Evolutionary conservation across 2,329 filamentous ascomycete genomes (phyloP).

Genomic region (Diplocarpon rosae): DNA sequence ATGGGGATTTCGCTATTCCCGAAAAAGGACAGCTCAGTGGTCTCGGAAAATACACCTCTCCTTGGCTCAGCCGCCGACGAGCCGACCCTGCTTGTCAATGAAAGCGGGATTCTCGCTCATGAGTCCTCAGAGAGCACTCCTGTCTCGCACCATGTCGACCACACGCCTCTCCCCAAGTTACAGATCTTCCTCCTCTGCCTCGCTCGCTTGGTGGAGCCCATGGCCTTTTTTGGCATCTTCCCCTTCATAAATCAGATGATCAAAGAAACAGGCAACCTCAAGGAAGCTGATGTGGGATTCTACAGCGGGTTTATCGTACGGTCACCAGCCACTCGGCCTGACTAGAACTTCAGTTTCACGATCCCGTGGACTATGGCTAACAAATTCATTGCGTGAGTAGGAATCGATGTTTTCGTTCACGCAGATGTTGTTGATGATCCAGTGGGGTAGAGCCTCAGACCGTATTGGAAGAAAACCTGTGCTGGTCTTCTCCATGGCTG

Average conservation of each 20-base stretch:
- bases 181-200: slow-evolving; percentile 68
- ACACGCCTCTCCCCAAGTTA: slow-evolving; percentile 41
- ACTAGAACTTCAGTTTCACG: not conserved
- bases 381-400: slow-evolving; percentile 9
- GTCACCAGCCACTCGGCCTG: not conserved
- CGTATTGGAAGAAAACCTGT: slow-evolving; percentile 61
- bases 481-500: slow-evolving; percentile 54
- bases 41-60: too few species aligned
- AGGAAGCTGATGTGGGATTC: slow-evolving; percentile 61
- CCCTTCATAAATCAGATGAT: slow-evolving; percentile 75
- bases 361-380: not conserved
- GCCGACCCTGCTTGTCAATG: too few species aligned
- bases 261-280: slow-evolving; percentile 49
- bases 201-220: slow-evolving; percentile 60
- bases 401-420: slow-evolving; percentile 63
- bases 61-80: too few species aligned
- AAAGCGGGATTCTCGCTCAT: too few species aligned
- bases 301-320: slow-evolving; percentile 60
- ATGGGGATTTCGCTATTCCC: too few species aligned
- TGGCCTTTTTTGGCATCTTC: slow-evolving; percentile 77
- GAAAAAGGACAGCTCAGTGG: too few species aligned
- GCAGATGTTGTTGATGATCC: slow-evolving; percentile 68
- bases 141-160: slow-evolving; percentile 7
- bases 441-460: slow-evolving; percentile 61
- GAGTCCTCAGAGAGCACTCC: not conserved